phyloP scores from a whole-genome alignment of 495 filamentous ascomycete genomes.

The Lepraria neglecta region DNA sequence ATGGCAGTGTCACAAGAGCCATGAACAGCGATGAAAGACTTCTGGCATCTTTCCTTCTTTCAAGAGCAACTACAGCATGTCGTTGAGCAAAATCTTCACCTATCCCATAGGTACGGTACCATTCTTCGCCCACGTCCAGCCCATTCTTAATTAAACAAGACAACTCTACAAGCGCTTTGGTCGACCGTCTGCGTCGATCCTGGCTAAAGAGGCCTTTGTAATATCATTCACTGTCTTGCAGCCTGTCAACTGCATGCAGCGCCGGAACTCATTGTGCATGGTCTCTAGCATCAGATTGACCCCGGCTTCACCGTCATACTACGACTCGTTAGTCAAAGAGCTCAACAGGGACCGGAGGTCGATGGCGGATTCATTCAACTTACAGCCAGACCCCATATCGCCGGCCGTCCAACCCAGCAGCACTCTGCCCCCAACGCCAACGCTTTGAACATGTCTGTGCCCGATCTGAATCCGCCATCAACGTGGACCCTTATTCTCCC shows the following conservation, averaged over 20 bases:
- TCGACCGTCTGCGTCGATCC: conserved; percentile 37
- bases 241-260: conserved; percentile 48
- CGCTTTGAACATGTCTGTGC: conserved; percentile 42
- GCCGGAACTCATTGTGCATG: conserved; percentile 44
- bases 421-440: conserved; percentile 39
- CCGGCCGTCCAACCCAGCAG: conserved; percentile 37
- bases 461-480: conserved; percentile 39
- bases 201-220: conserved; percentile 34
- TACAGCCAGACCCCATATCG: conserved; percentile 41
- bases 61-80: no score
- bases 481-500: conserved; percentile 35
- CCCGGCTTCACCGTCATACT: conserved; percentile 40
- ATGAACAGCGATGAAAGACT: no score
- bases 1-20: no score
- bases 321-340: not conserved
- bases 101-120: no score
- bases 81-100: no score
- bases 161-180: conserved; percentile 36
- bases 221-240: conserved; percentile 45
- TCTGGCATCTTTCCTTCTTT: no score
- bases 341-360: fast-evolving
- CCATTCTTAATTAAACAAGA: no score
- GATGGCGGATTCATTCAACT: conserved; percentile 13
- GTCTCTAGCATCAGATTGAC: conserved; percentile 39
- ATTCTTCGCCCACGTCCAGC: no score